These are phyloP conservation scores for Psilocybe cyanescens DNA, from an alignment of 768 basidiomycete genomes.

Conservation along the genomic window DNA sequence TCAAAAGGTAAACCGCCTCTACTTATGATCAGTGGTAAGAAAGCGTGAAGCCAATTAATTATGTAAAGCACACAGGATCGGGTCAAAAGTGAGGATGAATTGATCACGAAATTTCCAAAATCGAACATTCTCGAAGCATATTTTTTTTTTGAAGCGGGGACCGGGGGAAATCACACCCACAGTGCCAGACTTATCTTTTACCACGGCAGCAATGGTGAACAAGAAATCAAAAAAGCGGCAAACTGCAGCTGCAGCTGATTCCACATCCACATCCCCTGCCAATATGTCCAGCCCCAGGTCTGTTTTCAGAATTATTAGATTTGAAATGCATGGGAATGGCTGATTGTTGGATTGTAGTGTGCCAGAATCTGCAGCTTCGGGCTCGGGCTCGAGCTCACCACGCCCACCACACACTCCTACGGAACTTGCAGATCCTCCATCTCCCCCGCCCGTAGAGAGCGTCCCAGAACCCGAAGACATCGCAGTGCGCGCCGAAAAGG, in stretches of 20 bases:
- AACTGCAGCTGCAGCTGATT: constrained; percentile 4
- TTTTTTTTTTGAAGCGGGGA: neutral
- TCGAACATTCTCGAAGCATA: constrained; percentile 3
- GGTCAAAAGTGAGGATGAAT: neutral
- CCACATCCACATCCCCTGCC: constrained; percentile 5
- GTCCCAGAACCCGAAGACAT: constrained; percentile 35
- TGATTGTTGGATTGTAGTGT: neutral
- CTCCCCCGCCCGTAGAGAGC: constrained; percentile 24
- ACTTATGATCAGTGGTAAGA: no score
- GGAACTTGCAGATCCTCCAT: constrained; percentile 16
- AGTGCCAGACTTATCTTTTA: neutral
- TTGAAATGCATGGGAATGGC: neutral
- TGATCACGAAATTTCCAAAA: neutral
- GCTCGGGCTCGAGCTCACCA: constrained; percentile 24
- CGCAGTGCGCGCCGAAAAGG: constrained; percentile 54
- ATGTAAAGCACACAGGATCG: neutral
- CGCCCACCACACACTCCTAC: constrained; percentile 18
- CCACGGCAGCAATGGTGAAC: constrained; percentile 14
- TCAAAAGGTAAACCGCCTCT: no score
- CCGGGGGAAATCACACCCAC: neutral
- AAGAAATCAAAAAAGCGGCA: constrained; percentile 16
- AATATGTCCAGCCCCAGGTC: neutral
- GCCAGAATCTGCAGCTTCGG: constrained; percentile 10
- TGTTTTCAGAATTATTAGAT: neutral
- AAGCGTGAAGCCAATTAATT: no score